These are phyloP conservation scores for Biancaea sappan DNA, from an alignment of 306 rosid species.

Conservation along the genomic window DNA sequence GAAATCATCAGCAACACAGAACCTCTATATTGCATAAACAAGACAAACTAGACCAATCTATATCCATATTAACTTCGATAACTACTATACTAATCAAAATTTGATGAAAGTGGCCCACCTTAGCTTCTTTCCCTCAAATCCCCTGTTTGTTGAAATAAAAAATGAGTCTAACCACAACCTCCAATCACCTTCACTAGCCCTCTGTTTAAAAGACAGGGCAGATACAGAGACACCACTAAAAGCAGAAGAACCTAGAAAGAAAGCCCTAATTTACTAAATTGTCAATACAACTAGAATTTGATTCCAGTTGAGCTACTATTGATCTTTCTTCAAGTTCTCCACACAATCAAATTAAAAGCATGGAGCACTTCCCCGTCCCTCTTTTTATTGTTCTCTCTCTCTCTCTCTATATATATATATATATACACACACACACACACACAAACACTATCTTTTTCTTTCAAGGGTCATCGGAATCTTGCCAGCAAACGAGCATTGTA, in stretches of 20 bases:
- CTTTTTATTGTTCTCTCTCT: neutral
- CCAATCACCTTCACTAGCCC: neutral
- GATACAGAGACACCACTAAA: neutral
- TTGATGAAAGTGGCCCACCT: no score
- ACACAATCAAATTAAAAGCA: neutral
- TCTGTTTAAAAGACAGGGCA: neutral
- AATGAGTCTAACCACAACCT: neutral
- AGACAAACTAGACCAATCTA: no score
- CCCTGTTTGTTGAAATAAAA: neutral
- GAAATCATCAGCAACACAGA: no score
- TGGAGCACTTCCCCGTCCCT: neutral
- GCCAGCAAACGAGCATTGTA: slow-evolving; percentile 79
- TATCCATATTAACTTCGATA: neutral
- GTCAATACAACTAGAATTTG: neutral
- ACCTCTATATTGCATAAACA: no score
- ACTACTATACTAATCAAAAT: neutral
- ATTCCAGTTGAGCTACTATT: neutral
- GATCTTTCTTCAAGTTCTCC: neutral
- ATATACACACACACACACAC: no score
- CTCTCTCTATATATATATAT: no score
- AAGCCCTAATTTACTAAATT: neutral
- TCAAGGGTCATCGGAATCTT: slow-evolving; percentile 49
- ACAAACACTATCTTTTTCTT: no score
- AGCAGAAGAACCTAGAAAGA: neutral
- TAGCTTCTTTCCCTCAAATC: neutral